phyloP scores from a whole-genome alignment of 2,329 filamentous ascomycete genomes.

The Botrytis byssoidea region DNA sequence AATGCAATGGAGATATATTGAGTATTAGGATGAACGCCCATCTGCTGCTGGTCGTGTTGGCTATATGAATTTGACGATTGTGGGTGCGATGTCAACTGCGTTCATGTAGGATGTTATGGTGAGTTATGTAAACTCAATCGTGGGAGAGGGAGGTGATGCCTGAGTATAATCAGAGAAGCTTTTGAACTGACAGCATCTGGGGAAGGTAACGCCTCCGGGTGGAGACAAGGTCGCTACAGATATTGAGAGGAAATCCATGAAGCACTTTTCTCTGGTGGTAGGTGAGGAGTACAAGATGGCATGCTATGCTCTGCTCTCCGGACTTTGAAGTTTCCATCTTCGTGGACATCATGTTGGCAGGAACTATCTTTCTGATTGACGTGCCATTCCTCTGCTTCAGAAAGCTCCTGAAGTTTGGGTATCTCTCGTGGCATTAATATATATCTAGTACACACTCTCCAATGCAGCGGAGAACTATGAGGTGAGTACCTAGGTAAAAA shows the following conservation, averaged over 20 bases:
- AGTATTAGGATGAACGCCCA: conserved; percentile 55
- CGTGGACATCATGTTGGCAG: background rate
- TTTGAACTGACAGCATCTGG: background rate
- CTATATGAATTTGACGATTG: conserved; percentile 41
- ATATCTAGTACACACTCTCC: background rate
- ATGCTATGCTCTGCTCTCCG: background rate
- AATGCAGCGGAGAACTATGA: background rate
- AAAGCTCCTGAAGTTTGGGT: background rate
- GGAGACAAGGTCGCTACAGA: conserved; percentile 33
- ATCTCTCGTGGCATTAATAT: background rate
- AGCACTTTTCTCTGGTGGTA: conserved; percentile 26
- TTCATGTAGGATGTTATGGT: conserved; percentile 42
- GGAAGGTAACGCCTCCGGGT: conserved; percentile 35
- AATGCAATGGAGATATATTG: conserved; percentile 51
- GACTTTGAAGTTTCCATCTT: background rate
- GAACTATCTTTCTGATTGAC: background rate
- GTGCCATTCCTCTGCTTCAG: background rate
- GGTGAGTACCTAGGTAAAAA: background rate
- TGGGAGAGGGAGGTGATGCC: conserved; percentile 31
- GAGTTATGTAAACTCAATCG: conserved; percentile 33
- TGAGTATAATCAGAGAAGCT: conserved; percentile 24
- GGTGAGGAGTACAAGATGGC: conserved; percentile 32
- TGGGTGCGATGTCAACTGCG: conserved; percentile 57
- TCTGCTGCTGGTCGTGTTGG: conserved; percentile 54
- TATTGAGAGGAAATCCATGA: conserved; percentile 30